Evolutionary conservation across 1,284 basidiomycete genomes (phyloP).

Genomic region (Tilletiopsis washingtonensis): DNA sequence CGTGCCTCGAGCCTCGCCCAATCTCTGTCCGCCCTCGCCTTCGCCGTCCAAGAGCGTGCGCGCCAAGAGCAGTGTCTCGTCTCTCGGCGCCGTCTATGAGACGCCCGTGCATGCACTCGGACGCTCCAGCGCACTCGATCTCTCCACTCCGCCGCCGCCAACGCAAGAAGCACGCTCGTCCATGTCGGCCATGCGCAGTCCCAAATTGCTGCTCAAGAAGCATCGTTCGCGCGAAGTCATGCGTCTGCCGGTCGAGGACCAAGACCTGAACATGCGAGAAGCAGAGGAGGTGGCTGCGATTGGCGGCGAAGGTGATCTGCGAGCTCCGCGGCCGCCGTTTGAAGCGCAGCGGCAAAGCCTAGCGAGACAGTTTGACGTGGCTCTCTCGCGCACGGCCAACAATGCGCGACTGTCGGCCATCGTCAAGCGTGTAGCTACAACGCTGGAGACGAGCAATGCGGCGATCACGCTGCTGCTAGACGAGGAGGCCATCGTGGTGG

Average conservation of each 20-base stretch:
- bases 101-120: no score
- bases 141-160: no score
- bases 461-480: slow-evolving; percentile 2
- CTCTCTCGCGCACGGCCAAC: not conserved
- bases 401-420: slow-evolving; percentile 1
- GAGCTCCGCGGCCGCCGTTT: slow-evolving; percentile 4
- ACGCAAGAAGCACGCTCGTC: no score
- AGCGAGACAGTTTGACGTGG: not conserved
- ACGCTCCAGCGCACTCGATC: no score
- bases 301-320: slow-evolving; percentile 6
- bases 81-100: no score
- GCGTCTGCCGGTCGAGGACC: slow-evolving; percentile 3
- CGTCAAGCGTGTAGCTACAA: not conserved
- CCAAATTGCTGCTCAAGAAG: not conserved
- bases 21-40: no score
- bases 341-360: slow-evolving; percentile 5
- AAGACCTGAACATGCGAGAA: not conserved
- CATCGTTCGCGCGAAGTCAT: not conserved
- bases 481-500: slow-evolving; percentile 4
- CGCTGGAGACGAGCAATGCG: not conserved
- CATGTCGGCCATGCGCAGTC: not conserved
- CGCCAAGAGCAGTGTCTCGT: no score
- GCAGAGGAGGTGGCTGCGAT: slow-evolving; percentile 2
- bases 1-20: not conserved
- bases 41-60: no score